Evolutionary conservation across 2,329 filamentous ascomycete species (phyloP).

Genomic region (Chaetomium sp.): DNA sequence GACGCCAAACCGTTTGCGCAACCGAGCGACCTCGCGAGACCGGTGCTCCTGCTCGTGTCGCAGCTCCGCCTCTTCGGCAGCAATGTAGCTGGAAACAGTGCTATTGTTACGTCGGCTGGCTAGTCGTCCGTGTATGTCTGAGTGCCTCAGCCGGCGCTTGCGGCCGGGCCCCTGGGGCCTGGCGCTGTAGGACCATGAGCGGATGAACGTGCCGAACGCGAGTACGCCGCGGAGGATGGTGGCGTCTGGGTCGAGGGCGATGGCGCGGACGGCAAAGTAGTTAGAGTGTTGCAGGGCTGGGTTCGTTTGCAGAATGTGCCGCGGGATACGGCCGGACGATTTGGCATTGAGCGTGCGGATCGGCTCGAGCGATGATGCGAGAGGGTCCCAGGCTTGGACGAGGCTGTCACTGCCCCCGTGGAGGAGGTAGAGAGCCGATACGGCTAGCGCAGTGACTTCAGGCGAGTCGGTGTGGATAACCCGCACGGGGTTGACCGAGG

Average conservation of each 20-base stretch:
- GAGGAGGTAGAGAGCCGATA: constrained; percentile 81
- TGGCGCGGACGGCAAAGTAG: constrained; percentile 74
- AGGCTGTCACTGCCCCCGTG: constrained; percentile 92
- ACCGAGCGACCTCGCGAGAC: constrained; percentile 59
- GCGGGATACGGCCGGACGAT: constrained; percentile 74
- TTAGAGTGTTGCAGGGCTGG: constrained; percentile 61
- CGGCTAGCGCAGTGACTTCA: constrained; percentile 71
- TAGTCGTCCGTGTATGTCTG: constrained; percentile 49
- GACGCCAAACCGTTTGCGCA: constrained; percentile 77
- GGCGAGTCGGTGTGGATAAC: constrained; percentile 87
- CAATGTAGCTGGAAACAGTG: constrained; percentile 74
- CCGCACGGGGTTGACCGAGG: constrained; percentile 64
- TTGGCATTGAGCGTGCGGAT: constrained; percentile 82
- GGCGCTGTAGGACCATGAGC: constrained; percentile 92
- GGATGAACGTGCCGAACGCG: constrained; percentile 76
- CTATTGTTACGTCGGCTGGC: constrained; percentile 52
- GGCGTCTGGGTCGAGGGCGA: constrained; percentile 81
- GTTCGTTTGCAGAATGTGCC: constrained; percentile 53
- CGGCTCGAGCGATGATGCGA: constrained; percentile 71
- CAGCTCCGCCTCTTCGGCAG: constrained; percentile 76
- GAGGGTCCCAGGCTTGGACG: constrained; percentile 94
- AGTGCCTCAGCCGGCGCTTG: constrained; percentile 71
- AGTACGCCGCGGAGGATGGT: constrained; percentile 80
- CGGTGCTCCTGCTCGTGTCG: constrained; percentile 63
- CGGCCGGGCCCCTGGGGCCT: constrained; percentile 67